Conservation (phyloP, 106 monocot species). For the Dendrobium nobile region DNA sequence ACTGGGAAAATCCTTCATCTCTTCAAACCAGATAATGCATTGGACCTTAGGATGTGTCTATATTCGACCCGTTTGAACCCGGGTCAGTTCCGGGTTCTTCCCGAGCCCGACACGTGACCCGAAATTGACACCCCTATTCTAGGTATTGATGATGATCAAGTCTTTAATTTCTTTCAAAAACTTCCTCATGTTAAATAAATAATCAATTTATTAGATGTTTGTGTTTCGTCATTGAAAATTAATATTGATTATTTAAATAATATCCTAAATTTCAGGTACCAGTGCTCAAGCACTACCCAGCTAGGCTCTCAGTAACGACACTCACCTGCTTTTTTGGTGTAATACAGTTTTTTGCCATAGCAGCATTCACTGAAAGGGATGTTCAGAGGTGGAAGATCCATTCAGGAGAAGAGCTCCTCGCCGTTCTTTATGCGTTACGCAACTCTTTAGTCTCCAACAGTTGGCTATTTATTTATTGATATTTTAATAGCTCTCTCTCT, state of each 20-base stretch:
- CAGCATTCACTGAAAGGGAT: slow-evolving; percentile 57
- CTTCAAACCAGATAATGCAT: slow-evolving; percentile 43
- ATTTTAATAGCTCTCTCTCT: too few relatives aligned
- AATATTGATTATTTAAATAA: too few relatives aligned
- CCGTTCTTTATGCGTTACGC: slow-evolving; percentile 73
- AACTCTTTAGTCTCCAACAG: too few relatives aligned
- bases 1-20: slow-evolving; percentile 5
- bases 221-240: too few relatives aligned
- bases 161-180: too few relatives aligned
- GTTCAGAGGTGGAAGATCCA: slow-evolving; percentile 54
- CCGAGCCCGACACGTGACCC: too few relatives aligned
- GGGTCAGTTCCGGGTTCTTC: too few relatives aligned
- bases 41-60: slow-evolving; percentile 81
- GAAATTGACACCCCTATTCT: too few relatives aligned
- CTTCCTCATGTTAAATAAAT: too few relatives aligned
- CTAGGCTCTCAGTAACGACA: slow-evolving; percentile 65
- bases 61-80: too few relatives aligned
- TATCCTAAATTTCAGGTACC: slow-evolving; percentile 36
- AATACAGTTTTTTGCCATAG: slow-evolving; percentile 62
- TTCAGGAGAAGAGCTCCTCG: slow-evolving; percentile 53
- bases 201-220: too few relatives aligned
- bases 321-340: slow-evolving; percentile 67
- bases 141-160: slow-evolving; percentile 22
- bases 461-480: too few relatives aligned
- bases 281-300: slow-evolving; percentile 75